Evolutionary conservation across 345 rosid species (phyloP), one percentile per base, ranked within the genome.

Genomic region (Eutrema japonicum): DNA sequence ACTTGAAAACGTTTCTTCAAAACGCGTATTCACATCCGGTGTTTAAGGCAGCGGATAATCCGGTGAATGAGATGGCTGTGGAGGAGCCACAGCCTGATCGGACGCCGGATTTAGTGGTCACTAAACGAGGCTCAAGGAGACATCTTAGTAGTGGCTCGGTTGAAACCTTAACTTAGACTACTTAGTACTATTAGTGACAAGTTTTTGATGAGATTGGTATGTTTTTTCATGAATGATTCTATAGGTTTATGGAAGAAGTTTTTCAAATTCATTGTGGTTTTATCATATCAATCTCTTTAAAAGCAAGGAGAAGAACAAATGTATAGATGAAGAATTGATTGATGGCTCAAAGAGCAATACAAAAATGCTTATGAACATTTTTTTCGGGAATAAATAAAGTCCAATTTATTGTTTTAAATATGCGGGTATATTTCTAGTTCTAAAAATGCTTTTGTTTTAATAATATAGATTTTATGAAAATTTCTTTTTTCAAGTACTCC

Each of bases 1-100:
- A 91, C 83, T 48, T 91, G 88, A 89, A 89, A 81, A 75, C 83
- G 70, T 91, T 88, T 82, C 89, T 91, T 18, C 84, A 85, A 60
- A 75, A 80, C 41, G 95, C 97, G 0, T 94, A 91, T 47, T 50
- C 72, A 12, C 95, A 91, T 71, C 97, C 97, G 2, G 85, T 87
- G 50, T 94, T 91, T 75, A 88, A 85, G 64, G 83, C 64, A 0
- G 93, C 65, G 3, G 96, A 84, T 33, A 86, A 84, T 5, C 41
- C 58, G 0, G 85, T 82, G 53, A 60, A 16, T 16, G 16, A 16
- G 16, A 16, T 74, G 50, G 82, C 64, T 0, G 42, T 50, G 5
- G 87, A 82, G 36, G 91, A 84, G 75, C 46, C 59, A 2, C 79
- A 35, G 11, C 64, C 72, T 12, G 85, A 84, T 59, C 36, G 51